phyloP scores from a whole-genome alignment of 2,329 filamentous ascomycete genomes.

The Botryosphaeria agaves region DNA sequence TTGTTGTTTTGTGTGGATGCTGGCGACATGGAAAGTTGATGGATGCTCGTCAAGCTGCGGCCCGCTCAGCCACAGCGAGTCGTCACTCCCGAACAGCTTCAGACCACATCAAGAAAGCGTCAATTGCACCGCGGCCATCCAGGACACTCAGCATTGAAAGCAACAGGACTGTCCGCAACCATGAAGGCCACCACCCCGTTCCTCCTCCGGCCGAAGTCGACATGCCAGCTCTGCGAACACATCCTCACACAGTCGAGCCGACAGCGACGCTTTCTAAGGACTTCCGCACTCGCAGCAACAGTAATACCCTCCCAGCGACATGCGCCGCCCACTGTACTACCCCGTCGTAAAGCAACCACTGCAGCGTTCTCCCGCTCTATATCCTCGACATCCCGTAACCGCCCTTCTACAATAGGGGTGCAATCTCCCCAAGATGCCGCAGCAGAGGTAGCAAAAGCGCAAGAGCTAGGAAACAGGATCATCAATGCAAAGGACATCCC shows the following conservation, averaged over 20 bases:
- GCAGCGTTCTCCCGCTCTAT: too few species aligned
- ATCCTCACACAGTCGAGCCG: slow-evolving; percentile 4
- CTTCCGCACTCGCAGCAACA: not conserved
- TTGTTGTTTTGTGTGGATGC: too few species aligned
- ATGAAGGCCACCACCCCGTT: slow-evolving; percentile 3
- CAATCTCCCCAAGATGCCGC: not conserved
- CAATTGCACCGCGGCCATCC: too few species aligned
- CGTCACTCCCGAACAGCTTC: too few species aligned
- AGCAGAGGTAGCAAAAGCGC: not conserved
- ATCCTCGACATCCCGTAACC: too few species aligned
- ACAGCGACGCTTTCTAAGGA: not conserved
- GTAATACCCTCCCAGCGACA: too few species aligned
- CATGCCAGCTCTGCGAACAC: slow-evolving; percentile 27
- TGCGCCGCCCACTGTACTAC: too few species aligned
- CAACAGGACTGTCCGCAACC: not conserved
- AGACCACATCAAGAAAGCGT: not conserved
- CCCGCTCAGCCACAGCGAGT: too few species aligned
- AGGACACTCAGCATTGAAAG: too few species aligned
- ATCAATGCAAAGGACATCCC: slow-evolving; percentile 3
- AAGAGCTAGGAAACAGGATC: slow-evolving; percentile 2
- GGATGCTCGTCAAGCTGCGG: too few species aligned
- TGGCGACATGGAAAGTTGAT: too few species aligned
- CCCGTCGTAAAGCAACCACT: too few species aligned
- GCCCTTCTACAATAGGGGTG: not conserved
- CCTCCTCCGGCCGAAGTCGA: slow-evolving; percentile 2